These are phyloP conservation scores for Hypoxylon sp. DNA, from an alignment of 2,329 filamentous ascomycete genomes.

Conservation along the genomic window DNA sequence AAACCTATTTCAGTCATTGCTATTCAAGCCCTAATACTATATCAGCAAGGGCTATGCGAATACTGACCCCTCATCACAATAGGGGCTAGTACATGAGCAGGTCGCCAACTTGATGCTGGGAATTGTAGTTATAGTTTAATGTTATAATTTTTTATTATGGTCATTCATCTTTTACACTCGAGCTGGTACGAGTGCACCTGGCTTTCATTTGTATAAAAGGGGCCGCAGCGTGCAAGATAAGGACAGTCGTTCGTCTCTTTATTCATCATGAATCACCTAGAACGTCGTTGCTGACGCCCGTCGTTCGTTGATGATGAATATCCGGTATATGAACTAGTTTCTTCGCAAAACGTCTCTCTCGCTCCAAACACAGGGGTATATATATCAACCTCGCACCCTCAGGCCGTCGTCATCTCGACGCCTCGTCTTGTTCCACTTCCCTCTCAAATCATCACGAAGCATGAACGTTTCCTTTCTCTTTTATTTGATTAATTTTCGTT, in stretches of 20 bases:
- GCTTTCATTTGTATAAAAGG: too few relatives aligned
- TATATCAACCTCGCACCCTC: not conserved
- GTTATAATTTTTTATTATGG: too few relatives aligned
- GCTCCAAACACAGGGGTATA: not conserved
- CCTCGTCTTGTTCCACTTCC: not conserved
- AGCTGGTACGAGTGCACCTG: too few relatives aligned
- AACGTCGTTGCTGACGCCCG: constrained; percentile 27
- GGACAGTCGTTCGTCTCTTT: not conserved
- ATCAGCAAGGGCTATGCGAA: too few relatives aligned
- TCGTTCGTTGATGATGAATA: constrained; percentile 10
- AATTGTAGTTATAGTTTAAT: too few relatives aligned
- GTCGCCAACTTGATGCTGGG: too few relatives aligned
- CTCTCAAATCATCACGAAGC: not conserved
- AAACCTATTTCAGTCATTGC: too few relatives aligned
- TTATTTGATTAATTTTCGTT: not conserved
- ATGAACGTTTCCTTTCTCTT: not conserved
- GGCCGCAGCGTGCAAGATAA: too few relatives aligned
- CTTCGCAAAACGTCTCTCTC: not conserved
- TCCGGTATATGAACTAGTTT: not conserved
- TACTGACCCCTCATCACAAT: too few relatives aligned
- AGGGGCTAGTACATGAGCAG: too few relatives aligned
- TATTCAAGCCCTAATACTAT: too few relatives aligned
- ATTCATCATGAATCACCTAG: not conserved
- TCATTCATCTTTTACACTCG: too few relatives aligned
- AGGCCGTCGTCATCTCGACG: not conserved